These are phyloP conservation scores for Grigorovia humatica DNA, from an alignment of 805 yeast species.

Conservation along the genomic window DNA sequence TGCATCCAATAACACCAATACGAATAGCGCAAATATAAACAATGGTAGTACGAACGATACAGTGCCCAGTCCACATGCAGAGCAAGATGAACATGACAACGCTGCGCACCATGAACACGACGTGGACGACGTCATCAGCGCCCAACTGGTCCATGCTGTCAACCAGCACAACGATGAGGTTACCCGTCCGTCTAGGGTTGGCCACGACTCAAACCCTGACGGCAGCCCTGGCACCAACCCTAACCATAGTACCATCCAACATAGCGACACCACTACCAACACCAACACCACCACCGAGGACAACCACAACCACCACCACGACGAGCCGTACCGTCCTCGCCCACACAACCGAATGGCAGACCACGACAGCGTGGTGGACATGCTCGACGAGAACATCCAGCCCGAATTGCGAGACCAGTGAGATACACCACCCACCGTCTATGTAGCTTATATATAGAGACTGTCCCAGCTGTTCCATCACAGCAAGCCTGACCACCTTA, in stretches of 20 bases:
- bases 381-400: conserved; percentile 28
- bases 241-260: not conserved
- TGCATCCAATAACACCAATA: not conserved
- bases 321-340: conserved; percentile 16
- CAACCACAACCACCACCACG: conserved; percentile 12
- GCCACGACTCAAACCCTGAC: not conserved
- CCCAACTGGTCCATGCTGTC: not conserved
- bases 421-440: not conserved
- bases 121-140: not conserved
- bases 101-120: not conserved
- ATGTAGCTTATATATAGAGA: too few relatives aligned
- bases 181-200: not conserved
- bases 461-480: too few relatives aligned
- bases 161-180: not conserved
- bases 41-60: not conserved
- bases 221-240: not conserved
- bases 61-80: not conserved
- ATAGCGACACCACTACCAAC: not conserved
- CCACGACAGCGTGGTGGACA: conserved; percentile 8
- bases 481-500: too few relatives aligned
- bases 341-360: conserved; percentile 1
- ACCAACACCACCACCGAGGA: not conserved
- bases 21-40: not conserved
- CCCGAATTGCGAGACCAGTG: conserved; percentile 29
- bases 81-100: not conserved